Evolutionary conservation across 169 alveolate genomes (phyloP), one percentile per base, ranked within the genome.

Genomic region (Babesia bigemina): DNA sequence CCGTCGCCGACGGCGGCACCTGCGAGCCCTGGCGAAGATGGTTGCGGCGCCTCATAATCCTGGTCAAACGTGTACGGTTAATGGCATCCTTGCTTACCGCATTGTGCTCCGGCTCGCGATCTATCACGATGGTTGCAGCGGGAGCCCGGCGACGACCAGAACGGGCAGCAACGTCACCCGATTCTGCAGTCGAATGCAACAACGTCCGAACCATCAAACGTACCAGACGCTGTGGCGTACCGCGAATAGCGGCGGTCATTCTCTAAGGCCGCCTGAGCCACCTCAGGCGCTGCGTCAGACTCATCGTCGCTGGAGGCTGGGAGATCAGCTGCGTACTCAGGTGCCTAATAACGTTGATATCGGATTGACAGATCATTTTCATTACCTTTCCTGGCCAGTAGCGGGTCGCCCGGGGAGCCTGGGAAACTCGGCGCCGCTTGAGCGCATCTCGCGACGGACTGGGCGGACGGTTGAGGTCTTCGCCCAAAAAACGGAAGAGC

Each of bases 341-440:
- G 84, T 7, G 84, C 84, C 84, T 74, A 67, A 10, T 7, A 4
- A 44, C 21, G 10, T 12, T 29, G 36, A 29, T 62, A 2, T 6
- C 21, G 0, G 21, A 4, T 3, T 9, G 16, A 26, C n/a, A 11
- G 9, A 4, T 1, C 16, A 56, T 0, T 0, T 57, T 26, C 33
- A 17, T 12, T 75, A 83, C 90, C 83, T 83, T 83, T 69, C 90
- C 90, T 11, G 90, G 90, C 90, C 90, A 83, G 57, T 83, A 83
- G 4, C 90, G 24, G 22, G 72, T 53, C 3, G 63, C 72, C 62
- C 47, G 39, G 24, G 59, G 79, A 12, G 61, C 56, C 62, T 83
- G 85, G 22, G 82, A 33, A 2, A 24, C 56, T 56, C 60, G 61
- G 45, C 83, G 66, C 48, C 67, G 73, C 76, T 83, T 83, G 33